Evolutionary conservation across 345 rosid genomes (phyloP), one percentile per base, ranked within the genome.

Genomic region (Diplotaxis tenuifolia): DNA sequence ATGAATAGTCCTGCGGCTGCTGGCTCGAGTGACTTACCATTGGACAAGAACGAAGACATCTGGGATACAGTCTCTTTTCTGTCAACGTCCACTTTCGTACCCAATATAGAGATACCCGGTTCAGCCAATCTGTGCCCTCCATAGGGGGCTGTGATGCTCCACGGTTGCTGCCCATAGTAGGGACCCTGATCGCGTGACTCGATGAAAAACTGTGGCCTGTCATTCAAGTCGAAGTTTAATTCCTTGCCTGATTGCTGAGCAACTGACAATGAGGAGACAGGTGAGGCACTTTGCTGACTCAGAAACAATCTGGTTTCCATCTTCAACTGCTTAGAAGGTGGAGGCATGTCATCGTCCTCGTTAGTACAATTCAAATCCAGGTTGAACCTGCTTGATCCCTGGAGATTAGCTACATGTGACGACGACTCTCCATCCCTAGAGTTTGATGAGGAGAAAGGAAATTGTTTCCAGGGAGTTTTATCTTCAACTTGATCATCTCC

Each of bases 181-280:
- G 74, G 72, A 50, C 82, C 89, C 52, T 76, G 90, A 61, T 89
- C 90, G 16, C 83, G 79, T 73, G 83, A 74, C 60, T 87, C 86
- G 12, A 53, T 83, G 29, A 76, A 82, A 70, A 75, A 70, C 56
- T 67, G 72, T 7, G 99, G 96, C 49, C 85, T 82, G 75, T 95
- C 99, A 73, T 95, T 95, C 87, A 95, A 84, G 85, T 95, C 96
- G 65, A 95, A 82, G 79, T 86, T 95, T 21, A 72, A 60, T 55
- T 72, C 72, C 83, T 91, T 87, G 65, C 80, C 62, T 19, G 81
- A 71, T 53, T 82, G 88, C 83, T 82, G 96, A 86, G 80, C 69
- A 15, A 87, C 80, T 14, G 97, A 92, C 10, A 91, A 87, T 8
- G 96, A 88, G 31, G 96, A 86, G 38, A 85, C 89, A 42, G 94